Percentiles rank a stretch among this genome's conserved stretches.
Conservation (phyloP, 805 yeast genomes). For the Candida andamanensis region DNA sequence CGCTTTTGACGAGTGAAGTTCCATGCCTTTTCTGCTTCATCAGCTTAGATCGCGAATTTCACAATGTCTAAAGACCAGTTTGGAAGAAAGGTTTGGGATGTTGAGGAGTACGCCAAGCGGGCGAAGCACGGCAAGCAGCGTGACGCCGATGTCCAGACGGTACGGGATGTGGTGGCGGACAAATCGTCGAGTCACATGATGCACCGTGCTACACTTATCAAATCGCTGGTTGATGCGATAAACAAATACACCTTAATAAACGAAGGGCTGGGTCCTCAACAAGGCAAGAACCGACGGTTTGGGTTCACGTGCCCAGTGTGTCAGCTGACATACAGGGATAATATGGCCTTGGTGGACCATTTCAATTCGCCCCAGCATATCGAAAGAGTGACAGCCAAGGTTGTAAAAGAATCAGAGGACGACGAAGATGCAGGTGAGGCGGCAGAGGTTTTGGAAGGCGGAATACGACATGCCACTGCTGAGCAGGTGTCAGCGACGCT, state of each 20-base stretch:
- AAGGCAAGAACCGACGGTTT: constrained; percentile 51
- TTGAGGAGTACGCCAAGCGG: constrained; percentile 52
- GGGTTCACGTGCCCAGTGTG: constrained; percentile 86
- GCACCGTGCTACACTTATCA: constrained; percentile 29
- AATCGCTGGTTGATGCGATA: constrained; percentile 28
- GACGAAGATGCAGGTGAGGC: constrained; percentile 11
- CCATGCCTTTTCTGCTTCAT: no score
- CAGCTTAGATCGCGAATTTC: no score
- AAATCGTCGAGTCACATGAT: constrained; percentile 14
- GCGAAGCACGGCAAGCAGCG: no score
- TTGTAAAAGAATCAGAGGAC: constrained; percentile 1
- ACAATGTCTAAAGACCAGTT: constrained; percentile 29
- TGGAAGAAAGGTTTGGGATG: constrained; percentile 74
- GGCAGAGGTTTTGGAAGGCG: constrained; percentile 24
- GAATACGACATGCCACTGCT: constrained; percentile 29
- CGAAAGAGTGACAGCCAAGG: constrained; percentile 21
- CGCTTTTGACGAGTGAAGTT: no score
- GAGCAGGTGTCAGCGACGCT: constrained; percentile 29
- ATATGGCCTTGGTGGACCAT: constrained; percentile 77
- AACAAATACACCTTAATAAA: constrained; percentile 30
- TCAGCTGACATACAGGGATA: constrained; percentile 75
- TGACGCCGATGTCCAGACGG: no score
- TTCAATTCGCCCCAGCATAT: constrained; percentile 70
- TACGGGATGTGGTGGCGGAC: constrained; percentile 4
- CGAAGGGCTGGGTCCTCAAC: constrained; percentile 7